phyloP scores from a whole-genome alignment of 495 filamentous ascomycete species.

The Trypethelium eluteriae region DNA sequence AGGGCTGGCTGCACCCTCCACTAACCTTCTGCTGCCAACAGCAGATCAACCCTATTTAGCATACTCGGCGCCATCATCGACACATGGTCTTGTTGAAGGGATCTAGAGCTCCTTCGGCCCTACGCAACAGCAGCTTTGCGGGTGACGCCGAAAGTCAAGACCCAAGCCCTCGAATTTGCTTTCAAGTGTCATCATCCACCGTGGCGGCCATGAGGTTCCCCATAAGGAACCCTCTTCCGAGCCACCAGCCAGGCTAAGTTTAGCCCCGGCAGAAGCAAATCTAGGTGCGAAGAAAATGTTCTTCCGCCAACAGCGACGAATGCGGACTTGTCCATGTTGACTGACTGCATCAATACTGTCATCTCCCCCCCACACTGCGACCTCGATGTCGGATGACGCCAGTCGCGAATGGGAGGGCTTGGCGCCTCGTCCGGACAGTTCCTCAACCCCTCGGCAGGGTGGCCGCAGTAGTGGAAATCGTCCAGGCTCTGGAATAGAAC shows the following conservation, averaged over 20 bases:
- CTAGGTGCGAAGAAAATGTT: background rate
- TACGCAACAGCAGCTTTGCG: background rate
- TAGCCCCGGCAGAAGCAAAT: background rate
- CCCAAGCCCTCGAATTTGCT: background rate
- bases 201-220: too few relatives aligned
- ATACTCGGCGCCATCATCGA: background rate
- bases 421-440: background rate
- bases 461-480: conserved; percentile 7
- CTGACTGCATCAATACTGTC: background rate
- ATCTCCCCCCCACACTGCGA: background rate
- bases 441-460: conserved; percentile 1
- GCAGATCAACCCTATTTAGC: conserved; percentile 8
- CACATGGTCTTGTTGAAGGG: background rate
- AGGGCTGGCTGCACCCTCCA: background rate
- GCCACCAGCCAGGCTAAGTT: background rate
- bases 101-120: background rate
- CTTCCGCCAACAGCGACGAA: conserved; percentile 9
- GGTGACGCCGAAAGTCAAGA: background rate
- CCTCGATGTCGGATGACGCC: conserved; percentile 8
- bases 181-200: background rate
- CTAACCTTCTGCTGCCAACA: background rate
- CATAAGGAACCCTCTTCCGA: too few relatives aligned
- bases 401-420: conserved; percentile 5
- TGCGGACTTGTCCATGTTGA: background rate
- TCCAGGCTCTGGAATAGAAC: background rate